Evolutionary conservation across 306 rosid genomes (phyloP).

Genomic region (Quercus gilva): DNA sequence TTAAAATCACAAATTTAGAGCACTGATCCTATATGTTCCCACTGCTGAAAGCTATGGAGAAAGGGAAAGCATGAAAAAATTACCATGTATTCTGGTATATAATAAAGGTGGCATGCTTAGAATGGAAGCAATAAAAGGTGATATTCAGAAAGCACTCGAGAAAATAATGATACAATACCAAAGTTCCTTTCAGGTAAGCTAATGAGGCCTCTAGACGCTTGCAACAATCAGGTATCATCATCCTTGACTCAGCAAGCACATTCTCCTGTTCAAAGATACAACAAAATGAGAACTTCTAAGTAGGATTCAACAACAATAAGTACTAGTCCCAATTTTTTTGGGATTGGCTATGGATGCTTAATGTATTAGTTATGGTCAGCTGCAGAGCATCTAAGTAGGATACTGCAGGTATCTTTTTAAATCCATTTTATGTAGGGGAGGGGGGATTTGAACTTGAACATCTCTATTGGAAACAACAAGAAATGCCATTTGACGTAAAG

Average conservation of each 20-base stretch:
- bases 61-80: constrained; percentile 9
- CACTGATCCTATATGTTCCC: not conserved
- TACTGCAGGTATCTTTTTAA: too few relatives aligned
- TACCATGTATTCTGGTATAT: not conserved
- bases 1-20: not conserved
- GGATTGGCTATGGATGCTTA: too few relatives aligned
- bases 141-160: not conserved
- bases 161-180: constrained; percentile 43
- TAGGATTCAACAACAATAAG: not conserved
- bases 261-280: constrained; percentile 62
- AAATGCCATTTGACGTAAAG: too few relatives aligned
- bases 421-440: too few relatives aligned
- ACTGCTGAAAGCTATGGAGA: not conserved
- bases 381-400: too few relatives aligned
- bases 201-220: constrained; percentile 81
- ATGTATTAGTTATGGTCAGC: too few relatives aligned
- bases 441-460: too few relatives aligned
- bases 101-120: not conserved
- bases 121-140: not conserved
- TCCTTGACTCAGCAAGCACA: constrained; percentile 92
- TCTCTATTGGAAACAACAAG: too few relatives aligned
- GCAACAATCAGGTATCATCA: constrained; percentile 90
- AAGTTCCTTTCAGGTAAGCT: constrained; percentile 59
- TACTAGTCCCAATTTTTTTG: too few relatives aligned
- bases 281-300: constrained; percentile 5